Base-by-base conservation (phyloP, 192 early-diverging fungal species). In the Coemansia sp. region DNA sequence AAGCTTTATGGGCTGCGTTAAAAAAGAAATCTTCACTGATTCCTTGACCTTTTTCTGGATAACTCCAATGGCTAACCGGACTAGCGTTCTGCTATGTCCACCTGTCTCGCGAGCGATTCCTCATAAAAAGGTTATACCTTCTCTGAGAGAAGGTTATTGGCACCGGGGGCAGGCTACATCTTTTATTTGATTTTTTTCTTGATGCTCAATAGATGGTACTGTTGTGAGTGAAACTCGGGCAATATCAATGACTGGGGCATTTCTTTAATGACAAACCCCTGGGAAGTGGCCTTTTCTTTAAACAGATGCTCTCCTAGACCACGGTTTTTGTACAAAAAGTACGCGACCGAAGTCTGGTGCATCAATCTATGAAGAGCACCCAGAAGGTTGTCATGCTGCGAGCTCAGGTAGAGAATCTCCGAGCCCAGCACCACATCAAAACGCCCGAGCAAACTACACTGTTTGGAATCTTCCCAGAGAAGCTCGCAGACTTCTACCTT, bases 271-370 rank as follows among this genome's bases (percentile, higher is more conserved):
- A 38, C 28, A 51, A 73, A 64, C n/a, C 65, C 65, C 1, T 28
- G 52, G 3, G 35, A 8, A 0, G 2, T 45, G 18, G 71, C 71
- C 2, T 14, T 22, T 34, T 22, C 51, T 14, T n/a, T 53, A 28
- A 73, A 73, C 18, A 8, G 4, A 14, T 64, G 61, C 52, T 73
- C 71, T 39, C 55, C 54, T 14, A 67, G 65, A 0, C 53, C 34
- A 38, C 71, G 71, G 28, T 73, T 61, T 61, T 73, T 73, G 65
- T 73, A 73, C 17, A 73, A 41, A 20, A 73, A 67, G 34, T 67
- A 73, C 1, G 65, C 71, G 0, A 61, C 52, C 1, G 71, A 62
- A 7, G 45, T 15, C 4, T 33, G n/a, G 20, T 67, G 65, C 71
- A 73, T 73, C n/a, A 65, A 7, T n/a, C 51, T 28, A 15, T 41